Base-by-base conservation (phyloP, 2,329 filamentous ascomycete genomes). In the Botrytis sinoallii region DNA sequence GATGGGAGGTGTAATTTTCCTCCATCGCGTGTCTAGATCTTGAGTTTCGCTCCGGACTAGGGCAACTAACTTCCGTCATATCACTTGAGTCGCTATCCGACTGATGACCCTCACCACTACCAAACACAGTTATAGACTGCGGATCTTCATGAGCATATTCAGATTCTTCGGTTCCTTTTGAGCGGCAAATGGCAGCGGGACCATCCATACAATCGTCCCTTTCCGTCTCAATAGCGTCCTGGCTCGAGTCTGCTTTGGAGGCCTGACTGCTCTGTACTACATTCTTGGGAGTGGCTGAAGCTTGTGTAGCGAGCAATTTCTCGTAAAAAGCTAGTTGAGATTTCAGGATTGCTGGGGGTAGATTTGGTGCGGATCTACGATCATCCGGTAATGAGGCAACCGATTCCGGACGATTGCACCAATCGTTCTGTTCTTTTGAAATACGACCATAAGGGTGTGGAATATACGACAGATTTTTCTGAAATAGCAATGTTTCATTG, bases 341-440 rank as follows among this genome's bases (percentile, higher is more conserved):
- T 40, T 77, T 42, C 22, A 75, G 61, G 35, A 84, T 79, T 20
- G 80, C 75, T 16, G 78, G 73, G 22, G 83, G 83, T n/a, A 84
- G 76, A 70, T 81, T 72, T 25, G 83, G 83, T n/a, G 83, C 76
- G 69, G 81, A 75, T 29, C 76, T 77, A 67, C 76, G 75, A 55
- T 55, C 29, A 29, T 55, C 40, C 64, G 73, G 75, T 46, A 75
- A 64, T 59, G 78, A 32, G 29, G 48, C 81, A 83, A 83, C 84
- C 10, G 82, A 86, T 25, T 85, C 82, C 9, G 81, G 75, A 18
- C 82, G 79, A 9, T 85, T 83, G 1, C 91, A 80, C 8, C 91
- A 81, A 14, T 81, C 77, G 61, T 80, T 78, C 76, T 91, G 89
- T 25, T 86, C 83, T 40, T 79, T 81, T 2, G 86, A 83, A 70